A percentile compares a stretch with the other conserved stretches of the same genome.
phyloP scores from a whole-genome alignment of 345 rosid species.

The Anastatica hierochuntica region DNA sequence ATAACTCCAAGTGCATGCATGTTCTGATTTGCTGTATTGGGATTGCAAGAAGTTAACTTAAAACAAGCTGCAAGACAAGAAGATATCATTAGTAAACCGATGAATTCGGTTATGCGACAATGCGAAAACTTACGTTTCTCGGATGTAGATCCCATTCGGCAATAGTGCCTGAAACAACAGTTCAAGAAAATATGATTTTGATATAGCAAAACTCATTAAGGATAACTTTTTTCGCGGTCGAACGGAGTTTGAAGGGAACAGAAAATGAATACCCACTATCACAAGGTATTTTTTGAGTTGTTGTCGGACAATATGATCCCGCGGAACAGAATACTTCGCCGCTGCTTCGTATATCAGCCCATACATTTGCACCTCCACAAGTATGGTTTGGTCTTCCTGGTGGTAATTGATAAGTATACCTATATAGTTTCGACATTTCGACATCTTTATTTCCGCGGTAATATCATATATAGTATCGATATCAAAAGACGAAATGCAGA shows the following conservation, averaged over 20 bases:
- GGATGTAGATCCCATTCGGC: conserved; percentile 72
- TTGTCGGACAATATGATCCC: conserved; percentile 53
- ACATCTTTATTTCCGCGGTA: conserved; percentile 2
- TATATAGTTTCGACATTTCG: conserved; percentile 32
- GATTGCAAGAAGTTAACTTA: conserved; percentile 62
- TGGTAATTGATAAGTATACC: conserved; percentile 77
- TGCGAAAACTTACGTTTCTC: conserved; percentile 44
- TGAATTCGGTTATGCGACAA: no score
- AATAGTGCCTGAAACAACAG: conserved; percentile 55
- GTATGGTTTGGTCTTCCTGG: conserved; percentile 62
- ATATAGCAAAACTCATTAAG: no score
- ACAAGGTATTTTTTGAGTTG: conserved; percentile 29
- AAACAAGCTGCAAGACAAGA: conserved; percentile 60
- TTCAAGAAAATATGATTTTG: no score
- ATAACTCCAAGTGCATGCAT: conserved; percentile 73
- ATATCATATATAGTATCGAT: no score
- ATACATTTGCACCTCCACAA: conserved; percentile 90
- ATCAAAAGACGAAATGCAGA: no score
- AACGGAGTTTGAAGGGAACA: conserved; percentile 13
- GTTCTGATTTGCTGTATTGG: conserved; percentile 61
- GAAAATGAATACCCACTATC: conserved; percentile 46
- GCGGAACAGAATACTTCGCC: conserved; percentile 70
- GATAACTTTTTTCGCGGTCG: no score
- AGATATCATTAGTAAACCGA: no score
- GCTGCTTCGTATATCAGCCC: conserved; percentile 70